Conservation (phyloP, 306 rosid species). For the Acacia acuminata region DNA sequence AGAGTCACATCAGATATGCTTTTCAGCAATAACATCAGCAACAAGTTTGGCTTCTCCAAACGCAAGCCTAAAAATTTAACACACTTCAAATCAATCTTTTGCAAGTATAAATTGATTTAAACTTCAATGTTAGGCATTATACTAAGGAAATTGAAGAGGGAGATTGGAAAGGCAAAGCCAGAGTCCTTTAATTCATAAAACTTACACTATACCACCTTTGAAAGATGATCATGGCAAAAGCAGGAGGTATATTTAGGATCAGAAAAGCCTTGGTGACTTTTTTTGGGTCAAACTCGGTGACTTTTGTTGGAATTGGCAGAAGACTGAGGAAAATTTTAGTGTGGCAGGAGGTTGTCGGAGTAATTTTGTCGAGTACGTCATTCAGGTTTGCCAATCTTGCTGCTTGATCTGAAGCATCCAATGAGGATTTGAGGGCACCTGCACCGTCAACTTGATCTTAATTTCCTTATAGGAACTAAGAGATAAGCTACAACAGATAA, state of each 20-base stretch:
- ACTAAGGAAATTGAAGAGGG: not conserved
- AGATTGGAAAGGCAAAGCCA: not conserved
- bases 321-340: not conserved
- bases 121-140: not conserved
- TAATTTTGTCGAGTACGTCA: not conserved
- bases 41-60: conserved; percentile 3
- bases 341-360: not conserved
- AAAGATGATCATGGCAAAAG: not conserved
- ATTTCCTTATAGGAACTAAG: not conserved
- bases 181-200: not conserved
- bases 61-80: not conserved
- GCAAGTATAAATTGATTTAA: not conserved
- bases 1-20: not conserved
- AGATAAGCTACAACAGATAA: not conserved
- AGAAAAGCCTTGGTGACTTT: not conserved
- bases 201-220: not conserved
- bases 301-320: not conserved
- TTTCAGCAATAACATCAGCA: not conserved
- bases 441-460: not conserved
- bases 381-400: conserved; percentile 9
- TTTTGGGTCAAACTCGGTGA: not conserved
- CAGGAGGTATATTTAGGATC: not conserved
- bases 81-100: not conserved
- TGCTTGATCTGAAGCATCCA: not conserved
- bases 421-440: not conserved